These are phyloP conservation scores for Sarcodon sp. DNA, from an alignment of 768 basidiomycete species.

Conservation along the genomic window DNA sequence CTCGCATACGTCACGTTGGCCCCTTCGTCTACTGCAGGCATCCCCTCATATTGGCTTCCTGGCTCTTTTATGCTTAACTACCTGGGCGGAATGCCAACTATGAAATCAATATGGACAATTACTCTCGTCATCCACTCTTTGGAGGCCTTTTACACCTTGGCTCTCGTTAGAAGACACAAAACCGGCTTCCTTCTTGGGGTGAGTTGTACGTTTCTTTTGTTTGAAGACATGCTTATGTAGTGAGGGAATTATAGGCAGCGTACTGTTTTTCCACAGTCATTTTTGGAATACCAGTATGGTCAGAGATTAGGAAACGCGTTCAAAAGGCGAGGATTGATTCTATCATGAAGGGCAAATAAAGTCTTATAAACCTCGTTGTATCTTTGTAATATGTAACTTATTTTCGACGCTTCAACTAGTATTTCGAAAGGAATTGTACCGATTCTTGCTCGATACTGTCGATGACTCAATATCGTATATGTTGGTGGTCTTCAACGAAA, in stretches of 20 bases:
- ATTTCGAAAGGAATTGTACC: too few species aligned
- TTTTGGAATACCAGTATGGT: constrained; percentile 43
- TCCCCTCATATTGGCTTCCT: constrained; percentile 10
- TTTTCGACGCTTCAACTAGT: too few species aligned
- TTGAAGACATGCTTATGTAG: constrained; percentile 5
- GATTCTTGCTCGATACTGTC: too few species aligned
- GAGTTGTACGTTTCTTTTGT: constrained; percentile 12
- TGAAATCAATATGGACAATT: constrained; percentile 22
- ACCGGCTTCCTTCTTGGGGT: constrained; percentile 29
- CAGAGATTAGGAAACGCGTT: constrained; percentile 40
- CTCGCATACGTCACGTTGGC: constrained; percentile 22
- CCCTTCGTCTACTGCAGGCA: constrained; percentile 7
- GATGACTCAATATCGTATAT: too few species aligned
- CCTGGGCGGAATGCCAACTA: constrained; percentile 6
- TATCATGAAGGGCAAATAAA: constrained; percentile 59
- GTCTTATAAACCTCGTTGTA: too few species aligned
- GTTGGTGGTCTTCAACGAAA: too few species aligned
- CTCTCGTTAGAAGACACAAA: constrained; percentile 37
- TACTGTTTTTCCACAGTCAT: constrained; percentile 41
- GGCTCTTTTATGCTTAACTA: constrained; percentile 6
- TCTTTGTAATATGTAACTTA: too few species aligned
- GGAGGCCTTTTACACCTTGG: constrained; percentile 34
- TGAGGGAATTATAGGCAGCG: constrained; percentile 22
- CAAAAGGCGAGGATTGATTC: constrained; percentile 65
- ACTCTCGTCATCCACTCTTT: constrained; percentile 24